These are phyloP conservation scores for Colletotrichum magnum DNA, from an alignment of 2,329 filamentous ascomycete genomes.

Conservation along the genomic window DNA sequence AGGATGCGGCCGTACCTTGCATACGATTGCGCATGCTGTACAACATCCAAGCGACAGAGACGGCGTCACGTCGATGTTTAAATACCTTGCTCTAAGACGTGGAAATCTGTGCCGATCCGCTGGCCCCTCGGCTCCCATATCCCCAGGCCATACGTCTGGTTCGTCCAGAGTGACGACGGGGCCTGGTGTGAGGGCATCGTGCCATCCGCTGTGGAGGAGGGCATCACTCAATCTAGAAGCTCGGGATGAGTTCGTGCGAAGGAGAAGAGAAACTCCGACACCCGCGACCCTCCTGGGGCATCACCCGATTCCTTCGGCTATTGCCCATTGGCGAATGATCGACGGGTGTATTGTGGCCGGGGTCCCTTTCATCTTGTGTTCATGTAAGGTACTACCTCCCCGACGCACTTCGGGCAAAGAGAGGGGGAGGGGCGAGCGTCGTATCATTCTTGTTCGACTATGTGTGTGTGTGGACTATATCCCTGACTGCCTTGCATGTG, in stretches of 20 bases:
- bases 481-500: background rate
- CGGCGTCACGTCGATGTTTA: background rate
- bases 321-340: conserved; percentile 7
- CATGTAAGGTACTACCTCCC: conserved; percentile 1
- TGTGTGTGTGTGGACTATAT: background rate
- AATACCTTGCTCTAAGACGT: background rate
- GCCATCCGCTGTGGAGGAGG: conserved; percentile 20
- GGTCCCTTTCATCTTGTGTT: background rate
- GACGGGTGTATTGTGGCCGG: background rate
- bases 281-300: background rate
- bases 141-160: background rate
- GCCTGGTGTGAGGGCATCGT: background rate
- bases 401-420: background rate
- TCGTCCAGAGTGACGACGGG: background rate
- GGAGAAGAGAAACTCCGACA: background rate
- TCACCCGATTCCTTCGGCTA: conserved; percentile 18
- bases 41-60: background rate
- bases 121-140: background rate
- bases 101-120: background rate
- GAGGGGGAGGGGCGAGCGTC: conserved; percentile 1
- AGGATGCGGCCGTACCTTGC: background rate
- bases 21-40: background rate
- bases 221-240: conserved; percentile 21
- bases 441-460: background rate
- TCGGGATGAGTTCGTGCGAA: conserved; percentile 27